Conservation (phyloP, 1,284 basidiomycete species). For the Melanopsichium pennsylvanicum region DNA sequence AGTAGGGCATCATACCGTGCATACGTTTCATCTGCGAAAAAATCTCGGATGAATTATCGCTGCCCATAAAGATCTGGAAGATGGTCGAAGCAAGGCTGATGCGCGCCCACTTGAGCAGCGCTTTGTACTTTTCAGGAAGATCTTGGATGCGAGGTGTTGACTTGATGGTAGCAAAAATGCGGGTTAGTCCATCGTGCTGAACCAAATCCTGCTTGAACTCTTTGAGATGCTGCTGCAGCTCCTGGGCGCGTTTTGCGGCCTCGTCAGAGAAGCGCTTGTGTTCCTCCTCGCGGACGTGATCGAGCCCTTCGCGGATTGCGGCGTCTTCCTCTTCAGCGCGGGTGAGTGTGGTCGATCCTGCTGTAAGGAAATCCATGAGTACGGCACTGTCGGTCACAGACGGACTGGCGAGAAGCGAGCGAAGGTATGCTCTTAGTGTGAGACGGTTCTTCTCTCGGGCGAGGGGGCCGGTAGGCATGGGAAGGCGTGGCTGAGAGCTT, state of each 20-base stretch:
- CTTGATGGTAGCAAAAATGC: slow-evolving; percentile 87
- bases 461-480: slow-evolving; percentile 58
- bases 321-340: slow-evolving; percentile 82
- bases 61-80: slow-evolving; percentile 91
- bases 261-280: slow-evolving; percentile 84
- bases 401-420: slow-evolving; percentile 76
- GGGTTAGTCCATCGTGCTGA: slow-evolving; percentile 79
- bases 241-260: slow-evolving; percentile 84
- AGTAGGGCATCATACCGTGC: slow-evolving; percentile 97
- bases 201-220: slow-evolving; percentile 86
- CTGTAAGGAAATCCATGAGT: slow-evolving; percentile 83
- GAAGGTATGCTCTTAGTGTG: slow-evolving; percentile 90
- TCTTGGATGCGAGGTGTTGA: slow-evolving; percentile 78
- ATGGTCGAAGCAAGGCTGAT: slow-evolving; percentile 88
- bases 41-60: slow-evolving; percentile 89
- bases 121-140: slow-evolving; percentile 83
- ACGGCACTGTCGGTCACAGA: slow-evolving; percentile 83
- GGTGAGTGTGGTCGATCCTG: slow-evolving; percentile 77
- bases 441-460: slow-evolving; percentile 86
- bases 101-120: slow-evolving; percentile 93
- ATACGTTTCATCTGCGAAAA: slow-evolving; percentile 88
- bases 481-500: slow-evolving; percentile 20
- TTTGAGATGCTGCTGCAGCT: slow-evolving; percentile 82
- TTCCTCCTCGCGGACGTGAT: slow-evolving; percentile 87
- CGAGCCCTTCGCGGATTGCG: slow-evolving; percentile 82